These are phyloP conservation scores for Rhododendron mucronatum DNA, from an alignment of 148 eudicot species.

Conservation along the genomic window DNA sequence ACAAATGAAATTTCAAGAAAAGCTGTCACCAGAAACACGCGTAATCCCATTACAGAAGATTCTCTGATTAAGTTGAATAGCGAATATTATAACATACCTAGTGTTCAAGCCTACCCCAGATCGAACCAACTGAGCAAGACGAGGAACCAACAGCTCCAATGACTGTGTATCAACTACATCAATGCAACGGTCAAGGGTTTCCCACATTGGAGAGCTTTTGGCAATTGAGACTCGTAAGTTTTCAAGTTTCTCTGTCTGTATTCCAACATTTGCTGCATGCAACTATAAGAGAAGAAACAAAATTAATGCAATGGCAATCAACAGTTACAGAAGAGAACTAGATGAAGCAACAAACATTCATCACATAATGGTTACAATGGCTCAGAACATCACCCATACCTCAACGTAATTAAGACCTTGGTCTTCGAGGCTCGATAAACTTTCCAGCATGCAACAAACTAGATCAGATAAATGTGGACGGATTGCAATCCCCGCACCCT, in stretches of 20 bases:
- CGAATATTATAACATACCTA: constrained; percentile 37
- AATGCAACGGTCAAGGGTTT: constrained; percentile 87
- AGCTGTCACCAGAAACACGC: not conserved
- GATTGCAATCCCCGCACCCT: constrained; percentile 87
- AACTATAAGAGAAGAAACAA: constrained; percentile 37
- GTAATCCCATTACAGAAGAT: constrained; percentile 2
- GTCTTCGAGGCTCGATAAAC: constrained; percentile 96
- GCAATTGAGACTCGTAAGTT: constrained; percentile 87
- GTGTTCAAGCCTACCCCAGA: constrained; percentile 94
- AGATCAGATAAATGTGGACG: constrained; percentile 89
- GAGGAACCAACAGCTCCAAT: constrained; percentile 79
- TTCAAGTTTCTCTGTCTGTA: constrained; percentile 90
- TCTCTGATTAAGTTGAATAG: not conserved
- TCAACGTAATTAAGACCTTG: constrained; percentile 95
- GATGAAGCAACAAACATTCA: not conserved
- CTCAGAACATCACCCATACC: constrained; percentile 39
- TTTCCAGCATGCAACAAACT: constrained; percentile 95
- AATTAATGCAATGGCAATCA: constrained; percentile 1
- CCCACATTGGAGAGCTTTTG: constrained; percentile 99
- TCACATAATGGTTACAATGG: not conserved
- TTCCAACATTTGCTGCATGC: constrained; percentile 90
- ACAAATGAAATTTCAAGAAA: not conserved
- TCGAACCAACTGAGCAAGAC: constrained; percentile 79
- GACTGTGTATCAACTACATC: constrained; percentile 78
- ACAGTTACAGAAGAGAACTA: constrained; percentile 7